Evolutionary conservation across 306 rosid species (phyloP).

Genomic region (Ammopiptanthus mongolicus): DNA sequence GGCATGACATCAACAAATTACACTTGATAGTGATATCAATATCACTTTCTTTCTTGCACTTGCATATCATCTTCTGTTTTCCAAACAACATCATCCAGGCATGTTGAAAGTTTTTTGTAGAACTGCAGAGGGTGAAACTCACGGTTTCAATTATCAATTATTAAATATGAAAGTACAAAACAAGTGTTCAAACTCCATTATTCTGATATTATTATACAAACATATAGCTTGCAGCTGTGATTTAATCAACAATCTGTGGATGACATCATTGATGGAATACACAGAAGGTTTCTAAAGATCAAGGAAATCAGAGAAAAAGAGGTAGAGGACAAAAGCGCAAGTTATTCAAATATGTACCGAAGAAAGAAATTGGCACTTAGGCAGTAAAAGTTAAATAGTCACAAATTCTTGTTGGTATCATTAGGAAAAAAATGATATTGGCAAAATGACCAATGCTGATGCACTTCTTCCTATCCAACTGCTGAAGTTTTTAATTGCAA

Average conservation of each 20-base stretch:
- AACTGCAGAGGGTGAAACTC: constrained; percentile 47
- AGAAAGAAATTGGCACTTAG: not conserved
- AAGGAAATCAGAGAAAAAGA: not conserved
- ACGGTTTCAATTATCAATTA: constrained; percentile 3
- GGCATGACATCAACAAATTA: constrained; percentile 11
- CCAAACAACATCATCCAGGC: constrained; percentile 91
- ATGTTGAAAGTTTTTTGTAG: constrained; percentile 78
- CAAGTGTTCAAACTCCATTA: not conserved
- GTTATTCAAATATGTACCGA: not conserved
- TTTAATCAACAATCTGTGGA: not conserved
- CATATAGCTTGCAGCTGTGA: not conserved
- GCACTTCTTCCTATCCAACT: not conserved
- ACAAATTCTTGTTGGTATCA: not conserved
- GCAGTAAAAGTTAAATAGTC: not conserved
- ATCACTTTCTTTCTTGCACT: constrained; percentile 43
- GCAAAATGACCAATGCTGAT: not conserved
- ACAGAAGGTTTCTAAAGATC: not conserved
- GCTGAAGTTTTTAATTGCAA: not conserved
- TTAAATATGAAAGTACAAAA: not conserved
- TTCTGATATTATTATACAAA: not conserved
- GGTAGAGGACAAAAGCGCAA: not conserved
- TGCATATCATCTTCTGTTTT: constrained; percentile 82
- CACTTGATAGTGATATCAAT: constrained; percentile 20
- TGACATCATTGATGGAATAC: not conserved
- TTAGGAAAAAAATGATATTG: not conserved